Base-by-base conservation (phyloP, 2,329 filamentous ascomycete species). In the Fusarium paranaense region DNA sequence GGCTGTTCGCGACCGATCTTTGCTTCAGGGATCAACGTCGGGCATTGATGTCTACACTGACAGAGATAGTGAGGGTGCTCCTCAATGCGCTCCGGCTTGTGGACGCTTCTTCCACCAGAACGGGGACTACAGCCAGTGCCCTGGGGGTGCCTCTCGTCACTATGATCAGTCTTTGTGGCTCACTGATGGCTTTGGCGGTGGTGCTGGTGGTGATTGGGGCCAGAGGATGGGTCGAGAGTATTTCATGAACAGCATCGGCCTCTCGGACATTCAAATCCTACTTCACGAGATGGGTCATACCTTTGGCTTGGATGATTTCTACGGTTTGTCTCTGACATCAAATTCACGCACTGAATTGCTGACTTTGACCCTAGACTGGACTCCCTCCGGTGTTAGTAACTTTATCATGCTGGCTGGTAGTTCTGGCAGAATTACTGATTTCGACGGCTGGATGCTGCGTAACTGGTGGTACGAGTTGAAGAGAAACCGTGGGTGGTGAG, bases 141-240 rank as follows among this genome's bases (percentile, higher is more conserved):
- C 82, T 16, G 71, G 66, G 18, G 73, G 73, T 20, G 81, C 81
- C 6, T 78, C 70, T 33, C 75, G 79, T 14, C 84, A 85, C 75
- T 86, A 86, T 70, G 84, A 86, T 72, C 78, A 84, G 73, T 83
- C 81, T 20, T 79, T 87, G 45, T 86, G 85, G 85, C 81, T 87
- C n/a, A 86, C 85, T 1, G 83, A 83, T 37, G 85, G 84, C 25
- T 80, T 86, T 65, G 40, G 68, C 2, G 85, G 85, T 47, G 85
- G 85, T 65, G 81, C 83, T 7, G 85, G 85, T 37, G 84, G 84
- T 54, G 84, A 86, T 72, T 86, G 85, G 85, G 85, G 85, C 38
- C 83, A 86, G 76, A 76, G 83, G 13, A 78, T 86, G 42, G 84
- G 81, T 7, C 80, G 78, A 32, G 84, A 86, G 70, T 85, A 85